These are phyloP conservation scores for Sisymbrium irio DNA, from an alignment of 345 rosid species.

Conservation along the genomic window DNA sequence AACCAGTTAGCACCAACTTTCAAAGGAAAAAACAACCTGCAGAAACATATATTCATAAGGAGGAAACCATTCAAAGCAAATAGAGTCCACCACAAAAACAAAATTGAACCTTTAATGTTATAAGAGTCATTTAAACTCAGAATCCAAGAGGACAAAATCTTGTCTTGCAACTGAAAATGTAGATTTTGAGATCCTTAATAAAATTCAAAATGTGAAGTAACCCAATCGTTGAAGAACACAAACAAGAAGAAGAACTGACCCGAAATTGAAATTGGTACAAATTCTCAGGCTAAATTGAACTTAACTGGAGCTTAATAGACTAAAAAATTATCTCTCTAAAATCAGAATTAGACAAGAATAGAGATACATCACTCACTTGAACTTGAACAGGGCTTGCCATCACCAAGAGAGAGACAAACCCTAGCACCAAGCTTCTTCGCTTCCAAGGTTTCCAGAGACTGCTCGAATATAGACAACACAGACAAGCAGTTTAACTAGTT, in stretches of 20 bases:
- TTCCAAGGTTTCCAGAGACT: background rate
- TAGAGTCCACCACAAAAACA: background rate
- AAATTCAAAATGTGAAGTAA: background rate
- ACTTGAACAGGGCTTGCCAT: background rate
- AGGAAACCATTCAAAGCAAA: constrained; percentile 4
- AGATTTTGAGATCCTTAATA: background rate
- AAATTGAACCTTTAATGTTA: background rate
- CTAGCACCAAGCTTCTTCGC: background rate
- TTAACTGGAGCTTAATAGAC: background rate
- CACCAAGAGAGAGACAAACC: background rate
- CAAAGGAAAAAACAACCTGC: background rate
- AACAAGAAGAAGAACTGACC: background rate
- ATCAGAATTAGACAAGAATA: background rate
- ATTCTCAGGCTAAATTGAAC: background rate
- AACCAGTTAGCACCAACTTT: background rate
- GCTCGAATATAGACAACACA: background rate
- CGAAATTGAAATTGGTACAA: background rate
- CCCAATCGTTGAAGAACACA: background rate
- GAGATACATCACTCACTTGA: constrained; percentile 6
- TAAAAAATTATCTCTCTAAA: background rate
- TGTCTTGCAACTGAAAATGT: background rate
- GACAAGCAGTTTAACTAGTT: background rate
- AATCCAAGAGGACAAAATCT: background rate
- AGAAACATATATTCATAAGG: background rate
- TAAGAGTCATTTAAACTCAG: background rate